Percentiles rank a stretch among this genome's conserved stretches.
These are phyloP conservation scores for Rubroshorea leprosula DNA, from an alignment of 345 rosid genomes.

Conservation along the genomic window DNA sequence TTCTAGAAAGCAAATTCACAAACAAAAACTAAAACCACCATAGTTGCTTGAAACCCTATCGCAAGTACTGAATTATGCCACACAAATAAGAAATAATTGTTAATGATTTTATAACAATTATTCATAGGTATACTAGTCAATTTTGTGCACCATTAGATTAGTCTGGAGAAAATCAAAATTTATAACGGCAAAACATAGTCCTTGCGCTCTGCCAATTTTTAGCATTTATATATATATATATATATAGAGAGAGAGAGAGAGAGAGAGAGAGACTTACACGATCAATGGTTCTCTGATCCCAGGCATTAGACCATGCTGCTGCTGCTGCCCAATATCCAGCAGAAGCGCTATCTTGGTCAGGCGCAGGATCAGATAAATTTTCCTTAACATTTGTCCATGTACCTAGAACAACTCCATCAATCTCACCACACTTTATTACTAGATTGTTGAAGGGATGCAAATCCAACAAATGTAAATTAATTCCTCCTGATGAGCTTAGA, in stretches of 20 bases:
- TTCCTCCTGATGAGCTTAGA: constrained; percentile 35
- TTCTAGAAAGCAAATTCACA: not conserved
- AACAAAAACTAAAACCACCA: not conserved
- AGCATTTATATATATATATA: too few relatives aligned
- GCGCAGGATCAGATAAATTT: constrained; percentile 36
- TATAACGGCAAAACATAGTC: not conserved
- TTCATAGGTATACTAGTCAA: not conserved
- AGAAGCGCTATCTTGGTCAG: constrained; percentile 51
- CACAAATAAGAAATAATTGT: not conserved
- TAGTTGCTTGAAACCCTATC: not conserved
- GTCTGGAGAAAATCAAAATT: not conserved
- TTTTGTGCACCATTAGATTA: not conserved
- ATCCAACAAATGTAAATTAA: constrained; percentile 43
- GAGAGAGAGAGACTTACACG: constrained; percentile 51
- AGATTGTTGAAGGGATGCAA: constrained; percentile 35
- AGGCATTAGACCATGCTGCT: constrained; percentile 79
- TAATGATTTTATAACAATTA: too few relatives aligned
- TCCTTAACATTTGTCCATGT: constrained; percentile 67
- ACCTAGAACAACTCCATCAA: constrained; percentile 94
- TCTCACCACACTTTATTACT: constrained; percentile 78
- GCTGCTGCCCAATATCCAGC: constrained; percentile 97
- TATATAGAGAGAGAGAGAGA: constrained; percentile 7
- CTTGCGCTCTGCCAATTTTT: not conserved
- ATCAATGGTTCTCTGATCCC: constrained; percentile 94
- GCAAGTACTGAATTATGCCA: not conserved